Evolutionary conservation across 2,329 filamentous ascomycete genomes (phyloP).

Genomic region (Trichoderma endophyticum): DNA sequence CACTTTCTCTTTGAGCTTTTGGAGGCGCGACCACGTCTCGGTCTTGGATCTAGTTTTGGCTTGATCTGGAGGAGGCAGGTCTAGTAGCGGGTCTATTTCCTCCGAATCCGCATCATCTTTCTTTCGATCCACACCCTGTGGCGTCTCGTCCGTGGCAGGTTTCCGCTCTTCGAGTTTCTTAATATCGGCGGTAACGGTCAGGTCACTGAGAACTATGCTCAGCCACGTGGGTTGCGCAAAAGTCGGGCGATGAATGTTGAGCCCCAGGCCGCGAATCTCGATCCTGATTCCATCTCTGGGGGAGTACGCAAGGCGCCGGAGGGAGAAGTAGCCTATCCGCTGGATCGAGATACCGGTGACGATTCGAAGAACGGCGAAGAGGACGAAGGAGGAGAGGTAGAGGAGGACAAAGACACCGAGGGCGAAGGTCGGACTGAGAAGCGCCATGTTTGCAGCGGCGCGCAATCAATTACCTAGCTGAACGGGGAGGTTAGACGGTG

Average conservation of each 20-base stretch:
- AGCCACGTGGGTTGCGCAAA: conserved; percentile 97
- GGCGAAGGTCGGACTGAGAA: conserved; percentile 74
- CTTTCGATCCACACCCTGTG: conserved; percentile 26
- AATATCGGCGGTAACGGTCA: conserved; percentile 79
- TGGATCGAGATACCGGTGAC: conserved; percentile 94
- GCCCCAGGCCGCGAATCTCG: conserved; percentile 82
- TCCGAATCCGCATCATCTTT: conserved; percentile 23
- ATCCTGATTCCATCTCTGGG: conserved; percentile 85
- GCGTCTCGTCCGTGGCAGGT: conserved; percentile 29
- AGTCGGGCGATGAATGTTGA: conserved; percentile 87
- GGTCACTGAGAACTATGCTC: conserved; percentile 81
- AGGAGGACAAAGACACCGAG: conserved; percentile 80
- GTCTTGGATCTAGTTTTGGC: conserved; percentile 46
- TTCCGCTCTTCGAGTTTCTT: conserved; percentile 58
- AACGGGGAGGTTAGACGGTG: neutral
- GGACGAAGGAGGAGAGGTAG: conserved; percentile 87
- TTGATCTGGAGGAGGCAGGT: conserved; percentile 10
- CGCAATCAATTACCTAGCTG: conserved; percentile 18
- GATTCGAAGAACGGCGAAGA: conserved; percentile 90
- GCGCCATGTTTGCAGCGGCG: conserved; percentile 49
- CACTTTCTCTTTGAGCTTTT: conserved; percentile 74
- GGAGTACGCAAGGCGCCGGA: conserved; percentile 86
- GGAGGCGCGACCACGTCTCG: conserved; percentile 78
- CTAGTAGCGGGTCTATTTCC: conserved; percentile 11
- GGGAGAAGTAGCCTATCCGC: conserved; percentile 85